Base-by-base conservation (phyloP, 345 rosid genomes). In the Trapa incisa region DNA sequence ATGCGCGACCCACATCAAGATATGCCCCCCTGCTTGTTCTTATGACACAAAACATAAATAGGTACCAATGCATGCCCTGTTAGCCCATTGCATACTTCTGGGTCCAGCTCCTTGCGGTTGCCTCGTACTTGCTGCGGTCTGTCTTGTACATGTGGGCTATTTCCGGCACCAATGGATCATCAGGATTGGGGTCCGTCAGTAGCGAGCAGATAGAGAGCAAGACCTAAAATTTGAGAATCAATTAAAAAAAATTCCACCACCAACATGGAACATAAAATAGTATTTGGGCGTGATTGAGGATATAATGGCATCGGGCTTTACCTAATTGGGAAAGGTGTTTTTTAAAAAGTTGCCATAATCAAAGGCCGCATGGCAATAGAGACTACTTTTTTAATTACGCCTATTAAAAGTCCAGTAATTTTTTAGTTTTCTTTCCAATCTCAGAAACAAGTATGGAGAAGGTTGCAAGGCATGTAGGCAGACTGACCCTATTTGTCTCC, bases 101-200 rank as follows among this genome's bases (percentile, higher is more conserved):
- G 74, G 92, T 87, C 92, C 89, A 83, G 92, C 89, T 87, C 80
- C 92, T 79, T 0, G 92, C 89, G 0, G 87, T 87, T 43, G 92
- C 79, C 75, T 87, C 92, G 10, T 87, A 87, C 84, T 85, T 87
- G 67, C 80, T 66, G 79, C 87, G 65, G 47, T 87, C 92, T 6
- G 89, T 83, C 85, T 85, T 87, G 75, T 87, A 87, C 92, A 87
- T 87, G 84, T 87, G 89, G 3, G 92, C 92, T 66, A 87, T 87
- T 76, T 87, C 92, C 0, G 89, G 89, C 60, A 85, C 92, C 87
- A 87, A 65, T 4, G 92, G 89, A 47, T 87, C 89, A 45, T 87
- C 92, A 4, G 92, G 89, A 70, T 87, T 85, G 3, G 92, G 92
- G 69, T 87, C 92, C 29, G 88, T 85, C 65, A 87, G 76, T 72